phyloP scores from a whole-genome alignment of 108 stramenopile species.

The Pseudonitzschia multiseries region DNA sequence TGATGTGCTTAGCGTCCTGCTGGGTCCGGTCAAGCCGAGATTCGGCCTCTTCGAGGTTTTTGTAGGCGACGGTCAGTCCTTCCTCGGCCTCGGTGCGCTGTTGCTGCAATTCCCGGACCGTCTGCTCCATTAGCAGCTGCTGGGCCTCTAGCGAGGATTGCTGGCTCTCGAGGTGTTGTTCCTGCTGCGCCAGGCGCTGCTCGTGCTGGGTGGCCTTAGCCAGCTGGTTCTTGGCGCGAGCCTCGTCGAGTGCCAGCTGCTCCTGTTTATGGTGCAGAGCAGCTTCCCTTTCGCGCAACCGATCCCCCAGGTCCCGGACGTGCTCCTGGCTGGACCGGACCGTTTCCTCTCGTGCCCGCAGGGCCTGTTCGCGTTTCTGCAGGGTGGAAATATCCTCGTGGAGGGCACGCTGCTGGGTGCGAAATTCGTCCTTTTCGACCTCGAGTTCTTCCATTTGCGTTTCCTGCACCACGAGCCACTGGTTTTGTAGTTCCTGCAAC shows the following conservation, averaged over 20 bases:
- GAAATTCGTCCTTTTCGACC: constrained; percentile 25
- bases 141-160: constrained; percentile 24
- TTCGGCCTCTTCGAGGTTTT: constrained; percentile 25
- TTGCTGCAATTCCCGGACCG: constrained; percentile 30
- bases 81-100: constrained; percentile 33
- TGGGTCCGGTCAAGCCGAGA: constrained; percentile 19
- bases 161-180: constrained; percentile 9
- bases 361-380: background rate
- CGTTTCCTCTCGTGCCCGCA: constrained; percentile 7
- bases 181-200: constrained; percentile 16
- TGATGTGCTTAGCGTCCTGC: constrained; percentile 32
- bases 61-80: constrained; percentile 21
- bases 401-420: constrained; percentile 11
- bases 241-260: constrained; percentile 17
- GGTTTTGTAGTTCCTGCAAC: constrained; percentile 33
- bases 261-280: constrained; percentile 19
- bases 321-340: background rate
- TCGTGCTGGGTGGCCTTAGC: constrained; percentile 15
- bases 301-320: constrained; percentile 13
- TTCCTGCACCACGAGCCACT: constrained; percentile 34
- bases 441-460: constrained; percentile 38
- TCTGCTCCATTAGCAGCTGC: constrained; percentile 32
- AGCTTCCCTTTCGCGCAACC: constrained; percentile 1
- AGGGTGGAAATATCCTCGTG: constrained; percentile 4
- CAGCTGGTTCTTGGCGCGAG: constrained; percentile 11